Conservation (phyloP, 2,329 filamentous ascomycete genomes). For the Colletotrichum sublineola region DNA sequence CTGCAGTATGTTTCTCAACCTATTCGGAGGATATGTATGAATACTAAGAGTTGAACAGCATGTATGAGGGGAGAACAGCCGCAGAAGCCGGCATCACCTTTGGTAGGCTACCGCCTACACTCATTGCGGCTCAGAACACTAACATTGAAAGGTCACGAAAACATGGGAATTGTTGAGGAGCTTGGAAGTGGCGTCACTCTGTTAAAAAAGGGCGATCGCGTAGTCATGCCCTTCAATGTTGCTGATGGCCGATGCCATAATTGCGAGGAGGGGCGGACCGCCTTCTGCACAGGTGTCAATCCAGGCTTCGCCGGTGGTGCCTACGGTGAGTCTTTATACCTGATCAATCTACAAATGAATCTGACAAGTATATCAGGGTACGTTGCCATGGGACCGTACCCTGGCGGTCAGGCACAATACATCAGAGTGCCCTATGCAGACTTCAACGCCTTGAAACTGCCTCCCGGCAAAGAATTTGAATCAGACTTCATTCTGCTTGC, state of each 20-base stretch:
- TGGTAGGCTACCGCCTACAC: slow-evolving; percentile 49
- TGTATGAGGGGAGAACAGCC: slow-evolving; percentile 76
- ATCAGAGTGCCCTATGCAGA: slow-evolving; percentile 75
- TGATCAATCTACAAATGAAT: background rate
- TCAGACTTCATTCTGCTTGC: slow-evolving; percentile 68
- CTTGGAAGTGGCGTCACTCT: slow-evolving; percentile 70
- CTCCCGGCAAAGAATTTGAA: slow-evolving; percentile 71
- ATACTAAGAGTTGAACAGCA: slow-evolving; percentile 56
- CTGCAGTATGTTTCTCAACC: slow-evolving; percentile 53
- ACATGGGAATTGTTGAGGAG: slow-evolving; percentile 70
- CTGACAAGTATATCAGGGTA: slow-evolving; percentile 55
- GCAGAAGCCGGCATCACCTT: slow-evolving; percentile 74
- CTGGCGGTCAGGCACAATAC: slow-evolving; percentile 70
- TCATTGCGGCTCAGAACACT: background rate
- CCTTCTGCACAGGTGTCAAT: slow-evolving; percentile 72
- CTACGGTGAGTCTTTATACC: slow-evolving; percentile 45
- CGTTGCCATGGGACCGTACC: slow-evolving; percentile 70
- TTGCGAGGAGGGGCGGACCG: slow-evolving; percentile 74
- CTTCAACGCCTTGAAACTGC: slow-evolving; percentile 74
- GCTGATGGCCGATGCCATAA: slow-evolving; percentile 74
- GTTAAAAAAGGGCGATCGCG: slow-evolving; percentile 72
- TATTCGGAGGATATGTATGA: slow-evolving; percentile 15
- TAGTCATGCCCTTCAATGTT: slow-evolving; percentile 76
- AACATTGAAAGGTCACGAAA: slow-evolving; percentile 62
- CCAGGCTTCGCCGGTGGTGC: slow-evolving; percentile 54